Percentiles rank a stretch among this genome's conserved stretches.
These are phyloP conservation scores for Chlorophyllum brunneum DNA, from an alignment of 768 basidiomycete genomes.

Conservation along the genomic window DNA sequence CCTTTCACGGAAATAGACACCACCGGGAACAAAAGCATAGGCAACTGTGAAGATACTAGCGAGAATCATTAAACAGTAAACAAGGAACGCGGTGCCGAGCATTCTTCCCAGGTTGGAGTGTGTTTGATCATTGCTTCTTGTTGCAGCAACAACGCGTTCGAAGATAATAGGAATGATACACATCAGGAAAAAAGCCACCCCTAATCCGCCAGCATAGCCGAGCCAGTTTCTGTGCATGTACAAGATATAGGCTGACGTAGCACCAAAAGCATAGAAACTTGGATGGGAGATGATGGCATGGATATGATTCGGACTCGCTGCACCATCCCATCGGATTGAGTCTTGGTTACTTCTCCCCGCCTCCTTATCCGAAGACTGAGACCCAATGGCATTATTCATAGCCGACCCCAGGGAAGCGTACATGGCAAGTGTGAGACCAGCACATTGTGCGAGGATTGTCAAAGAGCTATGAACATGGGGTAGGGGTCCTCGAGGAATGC, in stretches of 20 bases:
- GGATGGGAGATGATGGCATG: constrained; percentile 38
- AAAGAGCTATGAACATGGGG: constrained; percentile 69
- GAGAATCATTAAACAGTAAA: constrained; percentile 61
- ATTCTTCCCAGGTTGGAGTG: not conserved
- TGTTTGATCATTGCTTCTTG: not conserved
- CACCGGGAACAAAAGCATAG: constrained; percentile 88
- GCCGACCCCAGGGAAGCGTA: constrained; percentile 23
- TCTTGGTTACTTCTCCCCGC: not conserved
- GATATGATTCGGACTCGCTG: not conserved
- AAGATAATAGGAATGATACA: constrained; percentile 57
- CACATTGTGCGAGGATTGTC: constrained; percentile 58
- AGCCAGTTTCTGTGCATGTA: constrained; percentile 62
- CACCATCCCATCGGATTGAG: not conserved
- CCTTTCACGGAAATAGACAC: constrained; percentile 68
- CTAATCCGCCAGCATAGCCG: constrained; percentile 68
- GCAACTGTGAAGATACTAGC: constrained; percentile 81
- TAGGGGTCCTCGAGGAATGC: constrained; percentile 59
- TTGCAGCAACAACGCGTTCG: constrained; percentile 36
- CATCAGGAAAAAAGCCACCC: constrained; percentile 59
- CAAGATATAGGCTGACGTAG: constrained; percentile 49
- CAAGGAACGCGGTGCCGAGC: constrained; percentile 48
- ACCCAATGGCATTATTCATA: constrained; percentile 20
- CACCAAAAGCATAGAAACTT: constrained; percentile 52
- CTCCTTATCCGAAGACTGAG: not conserved
- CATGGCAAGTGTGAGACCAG: constrained; percentile 45